These are phyloP conservation scores for Blastocystis sp. DNA, from an alignment of 352 stramenopile species.

Conservation along the genomic window DNA sequence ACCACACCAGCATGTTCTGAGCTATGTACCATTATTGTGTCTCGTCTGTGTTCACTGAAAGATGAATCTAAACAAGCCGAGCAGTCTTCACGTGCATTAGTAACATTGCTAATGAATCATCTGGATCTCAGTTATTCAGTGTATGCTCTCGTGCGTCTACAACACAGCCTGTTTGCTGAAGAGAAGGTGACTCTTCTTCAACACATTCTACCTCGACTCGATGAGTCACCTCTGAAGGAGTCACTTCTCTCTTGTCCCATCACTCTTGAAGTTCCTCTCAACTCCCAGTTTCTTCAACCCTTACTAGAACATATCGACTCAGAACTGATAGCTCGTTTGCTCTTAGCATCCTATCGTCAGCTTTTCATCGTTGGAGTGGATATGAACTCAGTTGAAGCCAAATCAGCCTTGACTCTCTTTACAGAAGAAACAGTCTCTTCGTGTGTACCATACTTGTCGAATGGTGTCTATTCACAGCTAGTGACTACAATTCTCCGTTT, in stretches of 20 bases:
- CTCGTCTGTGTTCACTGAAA: neutral
- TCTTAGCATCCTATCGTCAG: neutral
- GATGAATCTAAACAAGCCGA: neutral
- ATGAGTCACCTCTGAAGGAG: neutral
- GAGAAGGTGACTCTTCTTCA: conserved; percentile 5
- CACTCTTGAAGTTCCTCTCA: neutral
- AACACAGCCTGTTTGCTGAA: conserved; percentile 3
- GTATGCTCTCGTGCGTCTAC: neutral
- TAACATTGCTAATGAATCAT: neutral
- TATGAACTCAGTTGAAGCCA: neutral
- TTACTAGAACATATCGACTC: neutral
- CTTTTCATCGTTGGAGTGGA: neutral
- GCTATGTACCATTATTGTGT: neutral
- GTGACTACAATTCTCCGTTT: neutral
- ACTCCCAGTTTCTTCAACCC: neutral
- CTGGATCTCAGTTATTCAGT: neutral
- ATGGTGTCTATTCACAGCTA: neutral
- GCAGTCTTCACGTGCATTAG: neutral
- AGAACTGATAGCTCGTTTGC: neutral
- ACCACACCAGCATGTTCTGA: neutral
- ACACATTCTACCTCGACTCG: neutral
- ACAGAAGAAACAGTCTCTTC: neutral
- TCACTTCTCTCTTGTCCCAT: neutral
- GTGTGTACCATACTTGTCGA: neutral
- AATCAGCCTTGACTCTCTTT: neutral